These are phyloP conservation scores for Kazachstania psychrophila DNA, from an alignment of 805 yeast genomes.

Conservation along the genomic window DNA sequence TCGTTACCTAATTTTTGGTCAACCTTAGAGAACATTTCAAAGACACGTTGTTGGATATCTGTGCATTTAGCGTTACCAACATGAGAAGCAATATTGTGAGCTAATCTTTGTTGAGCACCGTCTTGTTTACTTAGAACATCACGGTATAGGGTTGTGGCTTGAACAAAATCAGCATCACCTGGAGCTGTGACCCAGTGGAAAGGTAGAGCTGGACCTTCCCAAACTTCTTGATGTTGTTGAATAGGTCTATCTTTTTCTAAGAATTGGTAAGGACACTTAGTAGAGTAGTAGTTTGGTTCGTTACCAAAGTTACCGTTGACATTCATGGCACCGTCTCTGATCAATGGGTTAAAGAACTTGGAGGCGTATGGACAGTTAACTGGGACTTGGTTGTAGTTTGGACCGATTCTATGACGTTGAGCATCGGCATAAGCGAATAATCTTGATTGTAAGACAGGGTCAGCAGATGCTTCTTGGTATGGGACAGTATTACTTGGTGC, in stretches of 20 bases:
- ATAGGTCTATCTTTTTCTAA: constrained; percentile 26
- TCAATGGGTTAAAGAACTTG: constrained; percentile 53
- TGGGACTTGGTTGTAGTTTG: constrained; percentile 77
- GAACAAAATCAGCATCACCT: constrained; percentile 64
- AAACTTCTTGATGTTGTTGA: constrained; percentile 65
- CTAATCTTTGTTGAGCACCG: constrained; percentile 76
- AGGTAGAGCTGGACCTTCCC: constrained; percentile 76
- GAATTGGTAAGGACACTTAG: constrained; percentile 33
- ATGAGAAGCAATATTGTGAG: constrained; percentile 77
- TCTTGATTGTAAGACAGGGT: constrained; percentile 76
- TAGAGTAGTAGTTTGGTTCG: constrained; percentile 65
- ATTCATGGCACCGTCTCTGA: constrained; percentile 75
- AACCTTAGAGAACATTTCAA: constrained; percentile 68
- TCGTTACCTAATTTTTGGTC: constrained; percentile 55
- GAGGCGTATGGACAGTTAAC: constrained; percentile 72
- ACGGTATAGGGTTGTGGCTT: constrained; percentile 65
- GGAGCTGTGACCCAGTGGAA: constrained; percentile 69
- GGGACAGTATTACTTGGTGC: constrained; percentile 82
- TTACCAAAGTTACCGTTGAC: constrained; percentile 65
- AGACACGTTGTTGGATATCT: constrained; percentile 67
- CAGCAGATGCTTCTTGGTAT: constrained; percentile 72
- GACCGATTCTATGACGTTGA: constrained; percentile 68
- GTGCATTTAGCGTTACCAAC: constrained; percentile 52
- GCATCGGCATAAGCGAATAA: constrained; percentile 79
- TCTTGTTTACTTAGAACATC: constrained; percentile 66